Percentiles rank a stretch among this genome's conserved stretches.
phyloP scores from a whole-genome alignment of 2,329 filamentous ascomycete species.

The Penicillium janthinellum region DNA sequence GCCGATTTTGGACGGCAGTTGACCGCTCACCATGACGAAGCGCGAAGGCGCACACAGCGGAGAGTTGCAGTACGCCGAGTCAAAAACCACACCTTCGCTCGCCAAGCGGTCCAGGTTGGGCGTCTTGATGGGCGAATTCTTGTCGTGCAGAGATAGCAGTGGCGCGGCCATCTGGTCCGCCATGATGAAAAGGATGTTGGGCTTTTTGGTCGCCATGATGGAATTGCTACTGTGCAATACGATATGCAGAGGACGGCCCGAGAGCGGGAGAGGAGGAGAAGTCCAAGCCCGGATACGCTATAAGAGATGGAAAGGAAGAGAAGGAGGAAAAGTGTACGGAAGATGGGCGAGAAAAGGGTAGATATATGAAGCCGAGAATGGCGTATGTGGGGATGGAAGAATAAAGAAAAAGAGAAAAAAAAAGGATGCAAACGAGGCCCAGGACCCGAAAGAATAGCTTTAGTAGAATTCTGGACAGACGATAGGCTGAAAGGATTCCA shows the following conservation, averaged over 20 bases:
- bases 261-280: neutral
- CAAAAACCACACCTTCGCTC: slow-evolving; percentile 80
- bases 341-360: slow-evolving; percentile 7
- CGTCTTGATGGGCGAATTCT: slow-evolving; percentile 84
- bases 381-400: slow-evolving; percentile 20
- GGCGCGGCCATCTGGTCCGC: slow-evolving; percentile 92
- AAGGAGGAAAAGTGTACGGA: slow-evolving; percentile 4
- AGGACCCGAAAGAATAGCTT: neutral
- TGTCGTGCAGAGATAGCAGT: slow-evolving; percentile 88
- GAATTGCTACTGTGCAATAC: neutral
- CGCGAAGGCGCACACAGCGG: slow-evolving; percentile 89
- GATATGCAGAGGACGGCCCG: neutral
- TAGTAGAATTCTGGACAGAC: neutral
- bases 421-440: neutral
- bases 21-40: slow-evolving; percentile 92
- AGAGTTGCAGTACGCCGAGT: slow-evolving; percentile 91
- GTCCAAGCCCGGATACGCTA: neutral
- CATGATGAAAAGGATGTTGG: slow-evolving; percentile 93
- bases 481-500: neutral
- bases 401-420: slow-evolving; percentile 7
- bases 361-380: slow-evolving; percentile 21
- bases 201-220: slow-evolving; percentile 52
- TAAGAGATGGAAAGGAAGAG: slow-evolving; percentile 10
- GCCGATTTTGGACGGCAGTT: slow-evolving; percentile 86
- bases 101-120: slow-evolving; percentile 85